phyloP scores from a whole-genome alignment of 2,329 filamentous ascomycete genomes.

The Orbilia oligospora region DNA sequence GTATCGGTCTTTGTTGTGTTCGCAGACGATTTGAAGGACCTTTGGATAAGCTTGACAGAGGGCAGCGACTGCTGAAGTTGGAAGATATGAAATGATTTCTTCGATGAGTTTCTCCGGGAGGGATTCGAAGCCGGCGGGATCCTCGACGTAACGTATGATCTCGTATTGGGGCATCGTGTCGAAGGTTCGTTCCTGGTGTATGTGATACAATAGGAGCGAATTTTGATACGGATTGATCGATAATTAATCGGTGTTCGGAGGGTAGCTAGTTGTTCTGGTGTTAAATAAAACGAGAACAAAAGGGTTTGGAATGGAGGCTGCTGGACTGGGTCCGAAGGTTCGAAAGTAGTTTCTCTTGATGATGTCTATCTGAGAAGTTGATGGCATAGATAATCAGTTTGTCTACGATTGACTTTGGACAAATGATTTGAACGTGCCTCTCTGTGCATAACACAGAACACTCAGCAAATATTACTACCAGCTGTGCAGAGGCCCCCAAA shows the following conservation, averaged over 20 bases:
- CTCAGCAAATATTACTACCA: neutral
- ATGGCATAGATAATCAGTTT: neutral
- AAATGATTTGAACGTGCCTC: neutral
- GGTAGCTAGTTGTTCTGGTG: neutral
- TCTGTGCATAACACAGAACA: neutral
- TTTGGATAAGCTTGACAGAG: slow-evolving; percentile 20
- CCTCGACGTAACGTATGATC: slow-evolving; percentile 10
- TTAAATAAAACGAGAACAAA: neutral
- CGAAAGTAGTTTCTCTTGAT: neutral
- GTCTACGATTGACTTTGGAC: neutral
- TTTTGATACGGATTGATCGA: neutral
- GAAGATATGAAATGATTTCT: slow-evolving; percentile 39
- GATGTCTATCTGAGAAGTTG: neutral
- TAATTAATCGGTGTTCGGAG: neutral
- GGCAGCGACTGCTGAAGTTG: slow-evolving; percentile 27
- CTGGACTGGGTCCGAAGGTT: neutral
- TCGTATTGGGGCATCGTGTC: slow-evolving; percentile 44
- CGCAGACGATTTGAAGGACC: slow-evolving; percentile 30
- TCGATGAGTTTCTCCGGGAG: slow-evolving; percentile 28
- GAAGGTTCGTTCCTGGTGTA: neutral
- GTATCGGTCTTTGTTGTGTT: slow-evolving; percentile 31
- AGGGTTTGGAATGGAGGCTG: neutral
- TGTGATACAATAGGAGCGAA: neutral
- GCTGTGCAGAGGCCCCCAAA: slow-evolving; percentile 9
- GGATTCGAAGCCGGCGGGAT: neutral